phyloP scores from a whole-genome alignment of 2,329 filamentous ascomycete genomes.

The Dichotomopilus funicola region DNA sequence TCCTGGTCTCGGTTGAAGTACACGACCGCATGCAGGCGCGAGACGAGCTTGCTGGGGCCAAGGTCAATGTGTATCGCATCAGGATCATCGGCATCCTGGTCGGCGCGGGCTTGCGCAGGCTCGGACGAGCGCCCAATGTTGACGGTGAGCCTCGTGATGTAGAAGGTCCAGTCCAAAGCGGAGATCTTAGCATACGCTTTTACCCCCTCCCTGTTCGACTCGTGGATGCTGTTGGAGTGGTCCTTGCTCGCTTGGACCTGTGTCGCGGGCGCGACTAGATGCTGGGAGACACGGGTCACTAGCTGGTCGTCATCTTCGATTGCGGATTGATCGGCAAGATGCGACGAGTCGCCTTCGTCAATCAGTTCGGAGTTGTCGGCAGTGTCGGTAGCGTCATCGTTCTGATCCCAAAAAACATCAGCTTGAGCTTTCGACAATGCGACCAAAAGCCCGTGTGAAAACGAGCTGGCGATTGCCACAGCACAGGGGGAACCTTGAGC shows the following conservation, averaged over 20 bases:
- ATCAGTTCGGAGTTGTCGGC: constrained; percentile 32
- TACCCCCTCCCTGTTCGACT: constrained; percentile 54
- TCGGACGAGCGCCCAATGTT: constrained; percentile 69
- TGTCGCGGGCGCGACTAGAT: constrained; percentile 35
- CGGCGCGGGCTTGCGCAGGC: constrained; percentile 29
- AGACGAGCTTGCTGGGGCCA: constrained; percentile 75
- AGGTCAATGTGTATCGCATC: constrained; percentile 76
- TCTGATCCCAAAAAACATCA: constrained; percentile 22
- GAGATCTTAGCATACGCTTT: constrained; percentile 77
- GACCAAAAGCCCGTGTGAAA: background rate
- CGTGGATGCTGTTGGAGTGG: constrained; percentile 58
- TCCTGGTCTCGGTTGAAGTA: constrained; percentile 62
- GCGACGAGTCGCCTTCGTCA: constrained; percentile 41
- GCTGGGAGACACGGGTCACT: constrained; percentile 50
- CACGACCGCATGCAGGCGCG: constrained; percentile 68
- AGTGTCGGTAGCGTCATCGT: constrained; percentile 38
- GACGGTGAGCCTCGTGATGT: constrained; percentile 67
- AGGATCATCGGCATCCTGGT: constrained; percentile 37
- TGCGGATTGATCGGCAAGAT: constrained; percentile 36
- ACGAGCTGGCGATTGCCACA: background rate
- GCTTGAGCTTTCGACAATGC: background rate
- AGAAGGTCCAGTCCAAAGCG: constrained; percentile 78
- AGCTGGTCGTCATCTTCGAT: constrained; percentile 45
- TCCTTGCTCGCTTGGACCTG: constrained; percentile 55
- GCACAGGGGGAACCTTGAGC: background rate